These are phyloP conservation scores for Geosmithia morbida DNA, from an alignment of 2,329 filamentous ascomycete species.

Conservation along the genomic window DNA sequence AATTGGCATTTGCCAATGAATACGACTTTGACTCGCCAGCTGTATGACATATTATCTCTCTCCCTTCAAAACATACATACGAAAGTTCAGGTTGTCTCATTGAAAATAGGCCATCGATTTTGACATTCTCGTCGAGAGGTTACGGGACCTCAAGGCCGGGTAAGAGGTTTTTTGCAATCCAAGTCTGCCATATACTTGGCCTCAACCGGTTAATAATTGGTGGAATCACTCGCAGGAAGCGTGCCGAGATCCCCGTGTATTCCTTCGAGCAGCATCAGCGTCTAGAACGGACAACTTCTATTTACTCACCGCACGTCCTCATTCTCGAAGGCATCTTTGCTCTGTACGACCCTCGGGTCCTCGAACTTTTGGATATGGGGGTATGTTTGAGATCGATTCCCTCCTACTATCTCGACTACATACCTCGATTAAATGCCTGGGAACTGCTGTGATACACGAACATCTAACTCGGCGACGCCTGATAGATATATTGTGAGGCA, in stretches of 20 bases:
- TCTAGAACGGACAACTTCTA: conserved; percentile 62
- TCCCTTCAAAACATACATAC: too few relatives aligned
- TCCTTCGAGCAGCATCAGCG: conserved; percentile 88
- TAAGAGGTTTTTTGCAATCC: conserved; percentile 24
- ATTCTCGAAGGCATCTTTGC: conserved; percentile 95
- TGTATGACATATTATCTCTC: conserved; percentile 17
- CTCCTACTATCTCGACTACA: too few relatives aligned
- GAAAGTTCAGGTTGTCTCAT: background rate
- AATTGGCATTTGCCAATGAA: conserved; percentile 73
- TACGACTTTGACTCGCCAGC: conserved; percentile 93
- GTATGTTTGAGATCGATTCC: conserved; percentile 25
- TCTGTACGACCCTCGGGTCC: conserved; percentile 71
- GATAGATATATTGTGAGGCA: conserved; percentile 84
- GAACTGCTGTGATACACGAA: background rate
- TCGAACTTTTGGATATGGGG: conserved; percentile 83
- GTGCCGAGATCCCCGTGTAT: conserved; percentile 85
- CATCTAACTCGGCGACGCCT: background rate
- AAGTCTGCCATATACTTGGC: background rate
- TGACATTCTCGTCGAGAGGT: conserved; percentile 64
- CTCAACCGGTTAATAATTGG: background rate
- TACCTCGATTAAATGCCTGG: too few relatives aligned
- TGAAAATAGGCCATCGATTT: conserved; percentile 67
- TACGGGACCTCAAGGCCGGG: conserved; percentile 84
- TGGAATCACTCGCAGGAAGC: conserved; percentile 41
- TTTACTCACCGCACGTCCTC: conserved; percentile 93